Base-by-base conservation (phyloP, 305 asterid genomes). In the Solanum hybrid region DNA sequence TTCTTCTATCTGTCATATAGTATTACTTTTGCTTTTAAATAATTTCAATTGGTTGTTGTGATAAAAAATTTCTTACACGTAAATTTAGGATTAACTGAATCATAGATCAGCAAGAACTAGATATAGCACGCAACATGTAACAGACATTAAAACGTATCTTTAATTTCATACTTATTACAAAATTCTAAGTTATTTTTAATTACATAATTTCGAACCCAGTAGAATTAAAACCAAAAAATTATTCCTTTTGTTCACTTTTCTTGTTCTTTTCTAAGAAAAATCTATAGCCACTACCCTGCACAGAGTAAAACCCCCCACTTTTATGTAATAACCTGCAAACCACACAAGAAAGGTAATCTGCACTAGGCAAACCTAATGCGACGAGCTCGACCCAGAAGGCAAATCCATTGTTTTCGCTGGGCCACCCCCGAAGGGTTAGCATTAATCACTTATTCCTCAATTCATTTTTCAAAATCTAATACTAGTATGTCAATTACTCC, bases 341-440 rank as follows among this genome's bases (percentile, higher is more conserved):
- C 2, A 45, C 0, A 1, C 20, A 45, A 4, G 20, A 45, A 14
- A 4, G 20, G 2, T 45, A 45, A 45, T 0, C 0, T 0, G 6
- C 6, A 41, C 2, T 41, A 41, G 6, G 0, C 6, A 41, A 13
- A 1, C 61, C 61, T 0, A 14, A 0, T 45, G 3, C 1, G 1
- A 45, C 2, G 20, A 4, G 7, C 20, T 45, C 6, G 20, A 0
- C 17, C 61, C 20, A 45, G 2, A 13, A 41, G 6, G 6, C 17
- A 41, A 12, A 41, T 0, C 0, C 2, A 1, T 13, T 4, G 6
- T 1, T 13, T 41, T 41, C 7, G 17, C 6, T 41, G 0, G 20
- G 3, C 1, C 61, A 45, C 32, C 6, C 0, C 20, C 1, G 7
- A 13, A 4, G 0, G 0, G 0, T 11, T 39, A 45, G 61, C 61